These are phyloP conservation scores for Cercospora beticola DNA, from an alignment of 2,329 filamentous ascomycete genomes.

Conservation along the genomic window DNA sequence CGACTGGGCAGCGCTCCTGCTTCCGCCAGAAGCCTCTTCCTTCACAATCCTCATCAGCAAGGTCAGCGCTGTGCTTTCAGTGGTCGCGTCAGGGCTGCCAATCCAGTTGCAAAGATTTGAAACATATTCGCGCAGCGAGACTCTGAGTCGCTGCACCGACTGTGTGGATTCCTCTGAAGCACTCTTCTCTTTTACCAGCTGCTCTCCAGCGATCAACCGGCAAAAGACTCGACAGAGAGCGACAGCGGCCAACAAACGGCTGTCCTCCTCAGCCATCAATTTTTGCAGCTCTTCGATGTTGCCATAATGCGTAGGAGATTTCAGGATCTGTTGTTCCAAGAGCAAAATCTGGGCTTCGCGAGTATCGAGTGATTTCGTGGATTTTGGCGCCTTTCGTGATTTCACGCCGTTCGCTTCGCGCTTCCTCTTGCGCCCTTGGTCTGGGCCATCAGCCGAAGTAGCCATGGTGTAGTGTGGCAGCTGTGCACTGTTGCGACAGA, in stretches of 20 bases:
- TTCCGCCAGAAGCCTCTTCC: constrained; percentile 64
- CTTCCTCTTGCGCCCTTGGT: constrained; percentile 47
- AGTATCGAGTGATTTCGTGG: constrained; percentile 33
- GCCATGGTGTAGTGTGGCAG: constrained; percentile 37
- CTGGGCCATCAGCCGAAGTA: constrained; percentile 29
- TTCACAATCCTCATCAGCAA: constrained; percentile 82
- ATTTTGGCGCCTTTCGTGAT: constrained; percentile 41
- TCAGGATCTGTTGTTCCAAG: constrained; percentile 76
- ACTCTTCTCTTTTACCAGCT: constrained; percentile 63
- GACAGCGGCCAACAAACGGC: constrained; percentile 65
- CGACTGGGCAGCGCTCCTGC: constrained; percentile 53
- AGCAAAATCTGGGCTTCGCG: constrained; percentile 62
- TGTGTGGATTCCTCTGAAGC: constrained; percentile 71
- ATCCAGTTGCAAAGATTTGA: constrained; percentile 59
- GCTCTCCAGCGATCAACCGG: constrained; percentile 72
- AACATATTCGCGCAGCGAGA: constrained; percentile 67
- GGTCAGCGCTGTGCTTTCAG: constrained; percentile 67
- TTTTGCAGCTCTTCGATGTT: constrained; percentile 73
- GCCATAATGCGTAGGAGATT: constrained; percentile 89
- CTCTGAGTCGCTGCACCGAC: constrained; percentile 75
- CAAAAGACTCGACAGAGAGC: constrained; percentile 85
- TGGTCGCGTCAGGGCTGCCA: constrained; percentile 58
- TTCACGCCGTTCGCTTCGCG: constrained; percentile 34
- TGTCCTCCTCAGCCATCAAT: constrained; percentile 53
- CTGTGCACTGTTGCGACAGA: background rate